These are phyloP conservation scores for Chlorella variabilis DNA, from an alignment of 163 green algal genomes.

Conservation along the genomic window DNA sequence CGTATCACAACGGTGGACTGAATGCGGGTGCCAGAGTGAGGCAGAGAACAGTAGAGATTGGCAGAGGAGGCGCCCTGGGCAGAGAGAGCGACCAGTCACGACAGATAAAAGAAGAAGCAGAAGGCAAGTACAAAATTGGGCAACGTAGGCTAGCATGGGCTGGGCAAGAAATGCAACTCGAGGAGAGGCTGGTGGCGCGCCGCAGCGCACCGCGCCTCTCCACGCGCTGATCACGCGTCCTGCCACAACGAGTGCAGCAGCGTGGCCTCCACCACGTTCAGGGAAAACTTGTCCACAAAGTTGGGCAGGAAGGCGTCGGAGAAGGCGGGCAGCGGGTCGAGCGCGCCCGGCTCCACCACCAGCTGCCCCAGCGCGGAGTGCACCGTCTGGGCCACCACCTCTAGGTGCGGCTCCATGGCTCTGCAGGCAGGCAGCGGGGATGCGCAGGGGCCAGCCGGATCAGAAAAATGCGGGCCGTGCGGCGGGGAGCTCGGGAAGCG, in stretches of 20 bases:
- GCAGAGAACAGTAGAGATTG: too few species aligned
- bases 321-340: neutral
- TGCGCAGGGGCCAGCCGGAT: neutral
- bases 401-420: neutral
- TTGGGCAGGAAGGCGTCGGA: neutral
- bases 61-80: too few species aligned
- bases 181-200: too few species aligned
- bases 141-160: too few species aligned
- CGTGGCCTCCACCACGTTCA: neutral
- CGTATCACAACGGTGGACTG: too few species aligned
- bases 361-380: neutral
- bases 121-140: too few species aligned
- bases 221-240: conserved; percentile 1
- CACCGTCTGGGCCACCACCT: neutral
- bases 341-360: neutral
- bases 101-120: too few species aligned
- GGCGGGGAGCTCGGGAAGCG: too few species aligned
- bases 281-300: neutral
- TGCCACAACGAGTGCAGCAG: conserved; percentile 3
- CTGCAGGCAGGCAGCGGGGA: neutral
- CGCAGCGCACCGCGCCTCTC: too few species aligned
- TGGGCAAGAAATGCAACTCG: too few species aligned
- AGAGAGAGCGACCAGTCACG: too few species aligned
- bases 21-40: too few species aligned
- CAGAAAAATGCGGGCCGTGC: neutral